phyloP scores from a whole-genome alignment of 208 protist species.

The Leishmania braziliensis region DNA sequence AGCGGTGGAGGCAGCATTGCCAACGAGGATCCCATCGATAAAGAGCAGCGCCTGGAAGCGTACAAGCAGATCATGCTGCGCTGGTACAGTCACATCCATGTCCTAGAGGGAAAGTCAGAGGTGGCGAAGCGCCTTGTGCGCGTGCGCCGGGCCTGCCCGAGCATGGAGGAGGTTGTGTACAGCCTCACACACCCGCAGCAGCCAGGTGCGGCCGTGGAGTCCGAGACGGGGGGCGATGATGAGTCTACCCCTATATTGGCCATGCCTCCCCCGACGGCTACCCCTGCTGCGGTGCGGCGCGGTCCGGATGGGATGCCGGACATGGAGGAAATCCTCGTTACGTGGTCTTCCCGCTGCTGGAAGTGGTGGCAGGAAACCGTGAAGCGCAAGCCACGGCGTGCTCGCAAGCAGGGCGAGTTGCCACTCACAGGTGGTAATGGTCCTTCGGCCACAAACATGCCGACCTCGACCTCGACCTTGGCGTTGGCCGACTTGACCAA shows the following conservation, averaged over 20 bases:
- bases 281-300: conserved; percentile 16
- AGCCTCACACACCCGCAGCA: conserved; percentile 28
- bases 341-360: conserved; percentile 36
- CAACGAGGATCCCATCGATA: conserved; percentile 36
- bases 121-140: conserved; percentile 31
- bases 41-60: conserved; percentile 41
- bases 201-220: conserved; percentile 16
- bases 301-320: conserved; percentile 18
- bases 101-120: conserved; percentile 42
- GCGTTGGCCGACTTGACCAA: conserved; percentile 16
- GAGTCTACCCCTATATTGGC: neutral
- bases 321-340: conserved; percentile 25
- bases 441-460: neutral
- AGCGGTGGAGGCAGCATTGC: conserved; percentile 16
- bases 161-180: conserved; percentile 28
- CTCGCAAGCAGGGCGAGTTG: conserved; percentile 33
- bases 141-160: conserved; percentile 33
- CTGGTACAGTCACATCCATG: conserved; percentile 54
- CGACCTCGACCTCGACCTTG: conserved; percentile 23
- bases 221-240: conserved; percentile 25
- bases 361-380: conserved; percentile 44
- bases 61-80: conserved; percentile 49
- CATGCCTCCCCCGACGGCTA: neutral
- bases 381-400: conserved; percentile 36
- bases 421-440: conserved; percentile 2